These are phyloP conservation scores for Curvularia verruculosa DNA, from an alignment of 2,329 filamentous ascomycete species.

Conservation along the genomic window DNA sequence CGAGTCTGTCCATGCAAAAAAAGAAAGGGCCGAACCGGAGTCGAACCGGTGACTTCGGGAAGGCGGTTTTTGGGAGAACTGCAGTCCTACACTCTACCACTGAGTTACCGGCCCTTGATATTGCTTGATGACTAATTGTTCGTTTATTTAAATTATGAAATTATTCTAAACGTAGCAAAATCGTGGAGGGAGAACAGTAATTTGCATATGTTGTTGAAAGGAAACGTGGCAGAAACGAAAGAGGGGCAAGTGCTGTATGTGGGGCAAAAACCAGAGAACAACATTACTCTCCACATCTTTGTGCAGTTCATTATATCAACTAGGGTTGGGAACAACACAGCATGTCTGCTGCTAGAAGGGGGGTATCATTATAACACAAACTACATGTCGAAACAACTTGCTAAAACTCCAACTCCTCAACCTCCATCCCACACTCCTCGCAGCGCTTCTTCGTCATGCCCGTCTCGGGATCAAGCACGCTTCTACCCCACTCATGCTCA, in stretches of 20 bases:
- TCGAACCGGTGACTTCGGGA: neutral
- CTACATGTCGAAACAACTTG: neutral
- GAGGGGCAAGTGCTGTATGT: neutral
- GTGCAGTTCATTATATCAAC: no score
- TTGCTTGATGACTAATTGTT: neutral
- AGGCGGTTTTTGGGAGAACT: no score
- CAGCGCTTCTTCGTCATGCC: conserved; percentile 81
- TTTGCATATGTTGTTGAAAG: no score
- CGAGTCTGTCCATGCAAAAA: no score
- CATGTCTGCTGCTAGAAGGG: no score
- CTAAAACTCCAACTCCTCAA: conserved; percentile 69
- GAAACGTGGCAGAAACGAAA: neutral
- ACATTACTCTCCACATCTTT: no score
- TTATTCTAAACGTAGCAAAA: no score
- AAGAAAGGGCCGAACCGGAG: conserved; percentile 14
- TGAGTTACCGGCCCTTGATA: conserved; percentile 14
- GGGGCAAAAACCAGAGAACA: neutral
- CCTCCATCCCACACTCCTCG: conserved; percentile 69
- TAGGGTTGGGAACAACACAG: no score
- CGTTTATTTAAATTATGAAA: no score
- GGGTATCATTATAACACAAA: neutral
- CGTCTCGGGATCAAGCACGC: conserved; percentile 64
- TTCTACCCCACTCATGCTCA: conserved; percentile 82
- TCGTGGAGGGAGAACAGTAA: no score
- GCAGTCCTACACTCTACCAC: conserved; percentile 20